Percentiles rank a stretch among this genome's conserved stretches.
These are phyloP conservation scores for Capsicum chinense DNA, from an alignment of 257 asterid genomes.

Conservation along the genomic window DNA sequence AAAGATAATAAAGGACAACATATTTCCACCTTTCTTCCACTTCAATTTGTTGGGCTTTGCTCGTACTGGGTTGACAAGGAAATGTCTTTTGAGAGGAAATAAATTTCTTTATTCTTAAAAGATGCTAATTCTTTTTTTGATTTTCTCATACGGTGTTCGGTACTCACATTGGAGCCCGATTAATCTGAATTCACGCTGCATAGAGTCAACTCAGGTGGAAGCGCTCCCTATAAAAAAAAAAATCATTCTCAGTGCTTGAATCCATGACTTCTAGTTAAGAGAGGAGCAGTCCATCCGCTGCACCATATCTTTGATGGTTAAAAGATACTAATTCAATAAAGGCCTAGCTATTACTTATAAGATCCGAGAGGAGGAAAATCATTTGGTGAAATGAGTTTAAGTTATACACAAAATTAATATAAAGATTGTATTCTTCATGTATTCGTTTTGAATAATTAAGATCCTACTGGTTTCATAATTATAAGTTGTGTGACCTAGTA, in stretches of 20 bases:
- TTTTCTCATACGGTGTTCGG: no score
- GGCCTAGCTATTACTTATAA: neutral
- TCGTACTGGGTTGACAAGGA: neutral
- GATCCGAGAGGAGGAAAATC: neutral
- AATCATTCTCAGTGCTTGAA: no score
- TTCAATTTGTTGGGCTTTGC: neutral
- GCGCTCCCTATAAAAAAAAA: no score
- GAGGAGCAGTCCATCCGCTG: no score
- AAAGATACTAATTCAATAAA: neutral
- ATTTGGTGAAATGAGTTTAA: no score
- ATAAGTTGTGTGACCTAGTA: neutral
- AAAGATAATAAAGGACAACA: neutral
- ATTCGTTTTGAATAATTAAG: no score
- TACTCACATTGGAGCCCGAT: no score
- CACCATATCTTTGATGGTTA: neutral
- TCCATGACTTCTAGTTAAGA: no score
- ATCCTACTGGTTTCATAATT: neutral
- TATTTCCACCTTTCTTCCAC: conserved; percentile 2
- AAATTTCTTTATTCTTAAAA: neutral
- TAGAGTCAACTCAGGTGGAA: no score
- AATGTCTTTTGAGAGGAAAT: neutral
- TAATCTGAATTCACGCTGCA: no score
- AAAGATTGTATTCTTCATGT: no score
- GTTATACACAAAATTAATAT: no score
- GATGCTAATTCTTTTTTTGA: neutral